Evolutionary conservation across 75 land plant species (phyloP), one percentile per base, ranked within the genome.

Genomic region (Larix kaempferi): DNA sequence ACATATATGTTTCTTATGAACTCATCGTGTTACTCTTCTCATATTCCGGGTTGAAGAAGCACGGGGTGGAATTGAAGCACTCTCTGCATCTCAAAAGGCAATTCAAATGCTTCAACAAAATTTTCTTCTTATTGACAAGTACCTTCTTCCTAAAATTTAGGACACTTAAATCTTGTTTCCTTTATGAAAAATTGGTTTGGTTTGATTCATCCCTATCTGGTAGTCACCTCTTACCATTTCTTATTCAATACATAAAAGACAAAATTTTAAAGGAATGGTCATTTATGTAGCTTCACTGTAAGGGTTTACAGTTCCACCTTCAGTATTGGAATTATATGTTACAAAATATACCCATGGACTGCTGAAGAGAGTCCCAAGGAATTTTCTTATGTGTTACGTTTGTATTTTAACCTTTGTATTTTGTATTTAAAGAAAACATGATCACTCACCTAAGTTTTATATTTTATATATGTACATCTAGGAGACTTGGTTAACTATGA

Each of bases 61-160:
- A n/a, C 92, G 86, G 77, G 80, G 91, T 61, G 99, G 98, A 3
- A 82, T 97, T 59, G 94, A 97, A 66, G 92, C 98, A 33, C 88
- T 97, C 49, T 66, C 89, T 21, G 86, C 82, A 64, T 89, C 95
- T 16, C 92, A 96, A 78, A 82, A 79, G 27, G 84, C 88, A n/a
- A 94, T 94, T 55, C 78, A 78, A 22, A 83, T 88, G 73, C 88
- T 96, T 11, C 89, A 89, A 52, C 88, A 92, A 21, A 96, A 96
- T 71, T 97, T 97, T 78, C 75, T 83, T 19, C 81, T 84, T 39
- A 97, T 97, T 83, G 99, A 94, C 78, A 97, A 87, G 99, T 97
- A n/a, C n/a, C n/a, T n/a, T n/a, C n/a, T n/a, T 69, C 52, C 49
- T 17, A 35, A 21, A 39, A 21, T 39, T 19, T 69, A 21, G 11